Percentiles rank a stretch among this genome's conserved stretches.
Conservation (phyloP, 768 basidiomycete species). For the Strobilomyces confusus region DNA sequence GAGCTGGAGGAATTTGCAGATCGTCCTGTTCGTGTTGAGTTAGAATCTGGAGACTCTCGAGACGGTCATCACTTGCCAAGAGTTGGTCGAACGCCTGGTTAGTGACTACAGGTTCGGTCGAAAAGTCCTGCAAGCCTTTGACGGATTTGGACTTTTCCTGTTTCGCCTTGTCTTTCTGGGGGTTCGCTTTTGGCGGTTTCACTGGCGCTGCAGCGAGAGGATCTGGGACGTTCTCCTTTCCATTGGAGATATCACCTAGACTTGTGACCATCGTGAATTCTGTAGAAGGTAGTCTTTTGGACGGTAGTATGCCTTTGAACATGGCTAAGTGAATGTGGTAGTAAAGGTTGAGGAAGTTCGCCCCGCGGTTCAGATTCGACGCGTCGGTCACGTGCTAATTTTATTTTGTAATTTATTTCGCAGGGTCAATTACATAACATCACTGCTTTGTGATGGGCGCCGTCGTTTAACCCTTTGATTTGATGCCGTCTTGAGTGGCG, state of each 20-base stretch:
- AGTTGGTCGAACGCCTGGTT: slow-evolving; percentile 77
- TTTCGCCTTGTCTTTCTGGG: slow-evolving; percentile 26
- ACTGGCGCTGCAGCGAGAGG: slow-evolving; percentile 32
- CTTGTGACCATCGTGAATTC: slow-evolving; percentile 72
- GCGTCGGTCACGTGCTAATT: slow-evolving; percentile 32
- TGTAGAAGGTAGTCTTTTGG: slow-evolving; percentile 58
- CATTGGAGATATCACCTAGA: slow-evolving; percentile 45
- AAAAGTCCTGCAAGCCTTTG: slow-evolving; percentile 39
- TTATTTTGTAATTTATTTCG: slow-evolving; percentile 24
- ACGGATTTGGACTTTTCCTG: slow-evolving; percentile 43
- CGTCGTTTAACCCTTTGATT: slow-evolving; percentile 2
- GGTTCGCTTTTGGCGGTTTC: slow-evolving; percentile 21
- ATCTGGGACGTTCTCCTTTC: slow-evolving; percentile 68
- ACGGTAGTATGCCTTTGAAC: slow-evolving; percentile 79
- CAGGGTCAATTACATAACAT: slow-evolving; percentile 14
- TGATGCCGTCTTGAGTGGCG: slow-evolving; percentile 22
- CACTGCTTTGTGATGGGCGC: slow-evolving; percentile 15
- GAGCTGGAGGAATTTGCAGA: slow-evolving; percentile 76
- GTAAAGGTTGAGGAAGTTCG: slow-evolving; percentile 2
- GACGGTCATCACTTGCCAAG: slow-evolving; percentile 47
- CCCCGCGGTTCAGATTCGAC: slow-evolving; percentile 31
- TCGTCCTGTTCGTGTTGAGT: slow-evolving; percentile 57
- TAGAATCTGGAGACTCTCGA: not conserved
- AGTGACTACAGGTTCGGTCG: slow-evolving; percentile 39
- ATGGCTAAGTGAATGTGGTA: slow-evolving; percentile 34